These are phyloP conservation scores for Phellopilus nigrolimitatus DNA, from an alignment of 1,284 basidiomycete species.

Conservation along the genomic window DNA sequence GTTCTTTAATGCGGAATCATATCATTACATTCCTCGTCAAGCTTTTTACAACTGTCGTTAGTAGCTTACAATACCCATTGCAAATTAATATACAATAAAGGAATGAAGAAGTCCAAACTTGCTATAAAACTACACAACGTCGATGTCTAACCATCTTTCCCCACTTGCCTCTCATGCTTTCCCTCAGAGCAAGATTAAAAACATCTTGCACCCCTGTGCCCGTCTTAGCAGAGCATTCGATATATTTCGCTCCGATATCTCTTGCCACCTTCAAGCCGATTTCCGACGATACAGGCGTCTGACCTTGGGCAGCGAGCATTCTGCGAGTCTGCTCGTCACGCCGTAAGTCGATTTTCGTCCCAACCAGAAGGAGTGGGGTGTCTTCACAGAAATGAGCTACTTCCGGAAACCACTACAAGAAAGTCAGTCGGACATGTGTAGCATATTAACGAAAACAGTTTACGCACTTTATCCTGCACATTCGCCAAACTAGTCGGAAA, in stretches of 20 bases:
- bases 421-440: background rate
- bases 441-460: constrained; percentile 13
- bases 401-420: constrained; percentile 88
- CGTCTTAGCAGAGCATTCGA: constrained; percentile 93
- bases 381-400: constrained; percentile 96
- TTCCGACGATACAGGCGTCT: constrained; percentile 74
- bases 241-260: constrained; percentile 93
- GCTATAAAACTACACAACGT: constrained; percentile 61
- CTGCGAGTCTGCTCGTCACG: constrained; percentile 82
- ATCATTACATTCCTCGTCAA: background rate
- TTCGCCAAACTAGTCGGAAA: constrained; percentile 93
- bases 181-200: constrained; percentile 84
- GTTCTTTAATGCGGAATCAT: background rate
- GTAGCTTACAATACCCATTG: background rate
- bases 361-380: constrained; percentile 90
- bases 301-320: constrained; percentile 93
- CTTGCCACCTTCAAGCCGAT: constrained; percentile 79
- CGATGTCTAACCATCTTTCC: constrained; percentile 68
- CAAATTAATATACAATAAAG: constrained; percentile 14
- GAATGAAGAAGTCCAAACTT: background rate
- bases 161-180: constrained; percentile 78
- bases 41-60: background rate
- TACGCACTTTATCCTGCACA: constrained; percentile 83
- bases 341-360: constrained; percentile 91
- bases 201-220: constrained; percentile 89